These are phyloP conservation scores for Agapanthus africanus DNA, from an alignment of 106 monocot genomes.

Conservation along the genomic window DNA sequence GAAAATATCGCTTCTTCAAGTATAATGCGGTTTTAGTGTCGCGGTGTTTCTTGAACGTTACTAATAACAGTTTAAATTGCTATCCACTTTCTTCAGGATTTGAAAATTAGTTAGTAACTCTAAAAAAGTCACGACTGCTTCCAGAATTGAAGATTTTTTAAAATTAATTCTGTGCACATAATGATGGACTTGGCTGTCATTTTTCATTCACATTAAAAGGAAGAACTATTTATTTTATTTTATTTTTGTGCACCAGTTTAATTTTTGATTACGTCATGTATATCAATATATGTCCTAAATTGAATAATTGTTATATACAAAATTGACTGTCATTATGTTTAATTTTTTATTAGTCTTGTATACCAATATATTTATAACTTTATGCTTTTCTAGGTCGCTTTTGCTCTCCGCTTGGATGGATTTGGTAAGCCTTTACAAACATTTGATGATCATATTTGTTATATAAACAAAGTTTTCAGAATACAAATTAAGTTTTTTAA, in stretches of 20 bases:
- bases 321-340: too few species aligned
- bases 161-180: neutral
- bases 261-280: too few species aligned
- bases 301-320: too few species aligned
- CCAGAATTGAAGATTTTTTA: neutral
- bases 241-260: neutral
- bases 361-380: too few species aligned
- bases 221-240: neutral
- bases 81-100: too few species aligned
- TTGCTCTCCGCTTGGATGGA: conserved; percentile 85
- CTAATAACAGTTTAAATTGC: neutral
- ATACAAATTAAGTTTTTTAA: too few species aligned
- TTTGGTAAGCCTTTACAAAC: conserved; percentile 43
- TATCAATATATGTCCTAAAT: too few species aligned
- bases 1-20: neutral
- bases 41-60: neutral
- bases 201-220: neutral
- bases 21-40: neutral
- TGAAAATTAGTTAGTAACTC: neutral
- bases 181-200: neutral
- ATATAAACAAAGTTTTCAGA: too few species aligned
- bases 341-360: too few species aligned
- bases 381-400: conserved; percentile 63
- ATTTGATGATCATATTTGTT: neutral
- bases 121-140: neutral